Conservation (phyloP, 2,329 filamentous ascomycete genomes). For the Penicillium sp. region DNA sequence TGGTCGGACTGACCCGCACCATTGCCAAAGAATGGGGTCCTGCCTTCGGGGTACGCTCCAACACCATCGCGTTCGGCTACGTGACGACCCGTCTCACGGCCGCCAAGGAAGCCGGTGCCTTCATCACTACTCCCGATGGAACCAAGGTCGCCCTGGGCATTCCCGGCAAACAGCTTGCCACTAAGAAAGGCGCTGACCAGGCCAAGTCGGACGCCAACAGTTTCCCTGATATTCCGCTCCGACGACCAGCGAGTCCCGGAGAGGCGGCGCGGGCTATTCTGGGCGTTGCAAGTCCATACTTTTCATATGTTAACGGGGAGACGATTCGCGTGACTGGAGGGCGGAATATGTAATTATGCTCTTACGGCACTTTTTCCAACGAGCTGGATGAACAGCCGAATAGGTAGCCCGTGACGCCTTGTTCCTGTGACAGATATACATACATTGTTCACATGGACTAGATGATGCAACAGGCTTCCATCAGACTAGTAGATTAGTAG, state of each 20-base stretch:
- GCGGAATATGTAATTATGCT: constrained; percentile 54
- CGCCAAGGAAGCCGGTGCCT: constrained; percentile 79
- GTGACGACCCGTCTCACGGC: constrained; percentile 77
- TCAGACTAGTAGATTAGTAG: too few relatives aligned
- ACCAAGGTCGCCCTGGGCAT: constrained; percentile 73
- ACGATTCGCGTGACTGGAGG: constrained; percentile 84
- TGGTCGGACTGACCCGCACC: constrained; percentile 79
- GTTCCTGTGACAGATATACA: too few relatives aligned
- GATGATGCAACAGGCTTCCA: too few relatives aligned
- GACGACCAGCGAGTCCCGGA: constrained; percentile 71
- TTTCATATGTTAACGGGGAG: constrained; percentile 82
- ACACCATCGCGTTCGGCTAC: constrained; percentile 80
- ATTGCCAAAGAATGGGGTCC: constrained; percentile 93
- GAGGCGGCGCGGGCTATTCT: constrained; percentile 77
- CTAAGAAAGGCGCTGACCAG: constrained; percentile 28
- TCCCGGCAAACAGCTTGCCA: constrained; percentile 56
- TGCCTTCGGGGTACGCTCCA: constrained; percentile 73
- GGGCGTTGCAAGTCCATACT: constrained; percentile 75
- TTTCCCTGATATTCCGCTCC: constrained; percentile 71
- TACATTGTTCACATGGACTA: too few relatives aligned
- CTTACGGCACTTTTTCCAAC: too few relatives aligned
- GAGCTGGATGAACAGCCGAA: too few relatives aligned
- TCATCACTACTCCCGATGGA: constrained; percentile 71
- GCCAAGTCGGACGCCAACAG: constrained; percentile 28
- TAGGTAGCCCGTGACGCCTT: too few relatives aligned